Evolutionary conservation across 2,329 filamentous ascomycete genomes (phyloP).

Genomic region (Ceratocystis albifundus): DNA sequence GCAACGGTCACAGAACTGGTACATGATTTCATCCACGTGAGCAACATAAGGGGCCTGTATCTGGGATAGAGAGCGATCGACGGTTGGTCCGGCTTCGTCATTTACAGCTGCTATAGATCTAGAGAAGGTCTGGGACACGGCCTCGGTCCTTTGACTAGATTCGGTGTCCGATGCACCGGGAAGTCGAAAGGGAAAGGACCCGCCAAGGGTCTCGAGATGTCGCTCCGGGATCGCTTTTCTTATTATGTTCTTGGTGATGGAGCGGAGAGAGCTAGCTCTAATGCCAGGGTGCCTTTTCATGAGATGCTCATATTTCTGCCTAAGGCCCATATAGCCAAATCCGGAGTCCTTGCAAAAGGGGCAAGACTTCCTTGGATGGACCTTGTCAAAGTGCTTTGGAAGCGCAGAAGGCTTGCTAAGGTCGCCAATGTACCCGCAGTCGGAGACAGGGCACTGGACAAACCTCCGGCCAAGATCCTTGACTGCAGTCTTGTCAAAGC

Average conservation of each 20-base stretch:
- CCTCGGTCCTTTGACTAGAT: background rate
- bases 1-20: constrained; percentile 26
- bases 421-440: constrained; percentile 16
- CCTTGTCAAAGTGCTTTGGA: constrained; percentile 14
- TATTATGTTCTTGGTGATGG: background rate
- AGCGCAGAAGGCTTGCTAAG: constrained; percentile 1
- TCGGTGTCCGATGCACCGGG: background rate
- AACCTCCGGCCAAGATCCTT: constrained; percentile 3
- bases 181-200: background rate
- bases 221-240: background rate
- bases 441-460: constrained; percentile 16
- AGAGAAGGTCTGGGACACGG: background rate
- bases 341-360: constrained; percentile 4
- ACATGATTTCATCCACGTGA: constrained; percentile 23
- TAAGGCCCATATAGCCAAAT: constrained; percentile 11
- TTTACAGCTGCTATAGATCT: background rate
- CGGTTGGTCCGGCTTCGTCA: background rate
- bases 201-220: background rate
- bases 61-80: constrained; percentile 15
- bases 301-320: constrained; percentile 5
- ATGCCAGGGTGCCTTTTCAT: background rate
- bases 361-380: constrained; percentile 14
- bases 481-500: background rate
- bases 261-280: background rate
- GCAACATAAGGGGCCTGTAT: background rate